Percentiles rank a stretch among this genome's conserved stretches.
phyloP scores from a whole-genome alignment of 2,329 filamentous ascomycete species.

The Aureobasidium sp. region DNA sequence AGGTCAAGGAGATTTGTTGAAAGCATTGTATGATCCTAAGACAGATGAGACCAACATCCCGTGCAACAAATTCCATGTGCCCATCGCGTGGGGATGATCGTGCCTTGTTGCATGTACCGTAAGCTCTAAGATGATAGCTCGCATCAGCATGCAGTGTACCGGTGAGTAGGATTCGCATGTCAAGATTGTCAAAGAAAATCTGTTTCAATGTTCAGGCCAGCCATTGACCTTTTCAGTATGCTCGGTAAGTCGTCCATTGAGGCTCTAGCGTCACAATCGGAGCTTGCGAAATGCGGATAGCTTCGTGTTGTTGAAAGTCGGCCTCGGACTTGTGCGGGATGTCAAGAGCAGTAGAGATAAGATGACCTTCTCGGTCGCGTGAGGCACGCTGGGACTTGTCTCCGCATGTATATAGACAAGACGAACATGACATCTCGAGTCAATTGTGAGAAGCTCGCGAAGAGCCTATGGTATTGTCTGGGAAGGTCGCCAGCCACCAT shows the following conservation, averaged over 20 bases:
- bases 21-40: background rate
- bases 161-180: background rate
- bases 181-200: background rate
- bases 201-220: background rate
- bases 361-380: background rate
- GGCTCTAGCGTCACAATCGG: background rate
- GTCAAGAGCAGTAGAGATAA: background rate
- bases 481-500: background rate
- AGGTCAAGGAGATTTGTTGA: background rate
- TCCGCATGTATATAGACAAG: background rate
- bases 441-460: background rate
- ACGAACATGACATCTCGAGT: background rate
- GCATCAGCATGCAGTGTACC: slow-evolving; percentile 2
- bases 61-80: background rate
- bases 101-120: slow-evolving; percentile 2
- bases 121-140: slow-evolving; percentile 5
- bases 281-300: background rate
- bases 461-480: background rate
- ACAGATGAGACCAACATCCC: background rate
- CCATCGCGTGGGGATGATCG: background rate
- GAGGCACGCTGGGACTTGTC: background rate
- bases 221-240: background rate
- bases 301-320: background rate
- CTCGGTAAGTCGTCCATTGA: no score
- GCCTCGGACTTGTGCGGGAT: background rate